phyloP scores from a whole-genome alignment of 306 rosid species.

The Benincasa hispida region DNA sequence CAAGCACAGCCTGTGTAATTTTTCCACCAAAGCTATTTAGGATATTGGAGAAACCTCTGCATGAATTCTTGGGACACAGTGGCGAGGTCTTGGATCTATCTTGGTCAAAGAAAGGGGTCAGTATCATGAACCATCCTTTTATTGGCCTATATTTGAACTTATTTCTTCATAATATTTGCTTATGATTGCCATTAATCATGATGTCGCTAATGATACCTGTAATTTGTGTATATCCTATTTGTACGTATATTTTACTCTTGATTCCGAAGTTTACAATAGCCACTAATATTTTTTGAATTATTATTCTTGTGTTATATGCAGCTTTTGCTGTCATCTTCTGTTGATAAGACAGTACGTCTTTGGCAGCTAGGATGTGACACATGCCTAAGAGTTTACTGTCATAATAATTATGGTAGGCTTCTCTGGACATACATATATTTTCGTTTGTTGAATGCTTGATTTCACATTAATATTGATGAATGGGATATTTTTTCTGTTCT shows the following conservation, averaged over 20 bases:
- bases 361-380: constrained; percentile 63
- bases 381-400: constrained; percentile 58
- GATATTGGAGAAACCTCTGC: constrained; percentile 54
- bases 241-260: background rate
- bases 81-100: constrained; percentile 74
- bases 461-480: constrained; percentile 5
- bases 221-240: background rate
- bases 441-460: constrained; percentile 8
- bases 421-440: background rate
- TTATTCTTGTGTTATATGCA: constrained; percentile 19
- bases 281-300: background rate
- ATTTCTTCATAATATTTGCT: background rate
- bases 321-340: constrained; percentile 77
- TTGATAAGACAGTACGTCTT: constrained; percentile 71
- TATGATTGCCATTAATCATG: background rate
- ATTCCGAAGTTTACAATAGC: background rate
- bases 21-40: constrained; percentile 62
- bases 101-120: constrained; percentile 47
- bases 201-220: background rate
- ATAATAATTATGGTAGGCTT: constrained; percentile 65
- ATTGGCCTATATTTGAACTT: background rate
- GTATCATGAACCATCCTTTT: constrained; percentile 1
- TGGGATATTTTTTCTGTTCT: background rate
- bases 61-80: constrained; percentile 57
- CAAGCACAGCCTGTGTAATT: constrained; percentile 56